Conservation (phyloP, 1,139 yeast genomes). For the Hyphopichia wangnamkhiaoensis region DNA sequence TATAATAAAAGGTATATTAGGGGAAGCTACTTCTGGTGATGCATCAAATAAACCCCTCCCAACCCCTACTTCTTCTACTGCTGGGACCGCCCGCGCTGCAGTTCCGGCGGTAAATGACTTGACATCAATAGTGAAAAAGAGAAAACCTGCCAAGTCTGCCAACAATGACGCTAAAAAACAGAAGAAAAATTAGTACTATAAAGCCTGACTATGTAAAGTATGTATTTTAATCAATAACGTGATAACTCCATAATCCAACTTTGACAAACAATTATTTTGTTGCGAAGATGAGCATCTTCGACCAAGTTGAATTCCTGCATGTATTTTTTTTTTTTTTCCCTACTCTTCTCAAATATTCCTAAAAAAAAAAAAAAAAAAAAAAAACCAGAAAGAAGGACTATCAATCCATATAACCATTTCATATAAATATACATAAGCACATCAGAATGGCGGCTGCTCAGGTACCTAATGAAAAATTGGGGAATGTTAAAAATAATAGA, state of each 20-base stretch:
- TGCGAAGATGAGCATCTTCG: background rate
- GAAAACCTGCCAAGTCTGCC: slow-evolving; percentile 21
- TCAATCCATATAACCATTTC: too few relatives aligned
- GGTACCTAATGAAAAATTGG: slow-evolving; percentile 7
- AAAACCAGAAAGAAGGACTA: too few relatives aligned
- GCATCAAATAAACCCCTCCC: slow-evolving; percentile 10
- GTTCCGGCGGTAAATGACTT: slow-evolving; percentile 34
- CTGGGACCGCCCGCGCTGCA: slow-evolving; percentile 3
- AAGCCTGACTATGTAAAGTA: background rate
- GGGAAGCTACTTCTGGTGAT: slow-evolving; percentile 38
- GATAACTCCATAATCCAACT: too few relatives aligned
- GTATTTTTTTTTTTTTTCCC: slow-evolving; percentile 1
- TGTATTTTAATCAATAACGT: background rate
- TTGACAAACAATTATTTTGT: too few relatives aligned
- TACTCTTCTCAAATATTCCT: background rate
- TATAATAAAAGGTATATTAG: slow-evolving; percentile 63
- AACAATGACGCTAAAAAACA: slow-evolving; percentile 9
- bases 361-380: slow-evolving; percentile 3
- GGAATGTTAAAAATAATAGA: slow-evolving; percentile 18
- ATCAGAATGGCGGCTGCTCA: slow-evolving; percentile 7
- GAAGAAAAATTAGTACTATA: slow-evolving; percentile 10
- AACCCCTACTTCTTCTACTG: slow-evolving; percentile 6
- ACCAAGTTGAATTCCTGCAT: background rate
- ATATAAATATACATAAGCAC: too few relatives aligned
- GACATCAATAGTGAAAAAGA: slow-evolving; percentile 35